Conservation (phyloP, 306 rosid species). For the Dryas octopetala region DNA sequence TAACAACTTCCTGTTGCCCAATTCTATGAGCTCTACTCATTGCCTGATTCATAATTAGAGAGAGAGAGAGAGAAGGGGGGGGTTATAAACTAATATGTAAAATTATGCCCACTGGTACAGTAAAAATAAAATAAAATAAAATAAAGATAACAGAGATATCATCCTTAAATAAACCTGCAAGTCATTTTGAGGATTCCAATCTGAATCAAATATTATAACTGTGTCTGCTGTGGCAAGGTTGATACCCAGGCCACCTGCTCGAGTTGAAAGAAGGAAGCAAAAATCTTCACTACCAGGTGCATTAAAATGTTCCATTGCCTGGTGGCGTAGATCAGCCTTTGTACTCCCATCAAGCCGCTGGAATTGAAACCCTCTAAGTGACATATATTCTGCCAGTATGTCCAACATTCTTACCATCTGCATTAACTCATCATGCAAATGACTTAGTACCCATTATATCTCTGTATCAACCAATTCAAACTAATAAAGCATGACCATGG, state of each 20-base stretch:
- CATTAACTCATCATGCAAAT: constrained; percentile 31
- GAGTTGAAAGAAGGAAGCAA: constrained; percentile 98
- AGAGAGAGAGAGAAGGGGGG: constrained; percentile 5
- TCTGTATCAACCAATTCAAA: background rate
- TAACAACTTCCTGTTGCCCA: constrained; percentile 98
- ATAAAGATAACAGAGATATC: background rate
- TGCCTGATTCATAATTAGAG: constrained; percentile 50
- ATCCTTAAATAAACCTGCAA: constrained; percentile 61
- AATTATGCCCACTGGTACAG: constrained; percentile 3
- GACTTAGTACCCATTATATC: constrained; percentile 21
- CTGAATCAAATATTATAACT: constrained; percentile 96
- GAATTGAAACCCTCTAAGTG: constrained; percentile 89
- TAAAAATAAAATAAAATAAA: background rate
- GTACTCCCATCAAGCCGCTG: constrained; percentile 99
- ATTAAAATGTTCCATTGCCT: constrained; percentile 99
- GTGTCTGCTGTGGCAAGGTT: constrained; percentile 99
- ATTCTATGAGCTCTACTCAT: constrained; percentile 99
- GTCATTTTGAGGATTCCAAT: constrained; percentile 99
- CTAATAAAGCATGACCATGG: background rate
- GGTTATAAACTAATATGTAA: background rate
- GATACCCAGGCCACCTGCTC: constrained; percentile 98
- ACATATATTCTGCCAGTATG: constrained; percentile 89
- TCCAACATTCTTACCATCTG: constrained; percentile 99
- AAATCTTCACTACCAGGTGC: constrained; percentile 99
- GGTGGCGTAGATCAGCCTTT: constrained; percentile 94